These are phyloP conservation scores for Cordyceps tenuipes DNA, from an alignment of 2,329 filamentous ascomycete genomes.

Conservation along the genomic window DNA sequence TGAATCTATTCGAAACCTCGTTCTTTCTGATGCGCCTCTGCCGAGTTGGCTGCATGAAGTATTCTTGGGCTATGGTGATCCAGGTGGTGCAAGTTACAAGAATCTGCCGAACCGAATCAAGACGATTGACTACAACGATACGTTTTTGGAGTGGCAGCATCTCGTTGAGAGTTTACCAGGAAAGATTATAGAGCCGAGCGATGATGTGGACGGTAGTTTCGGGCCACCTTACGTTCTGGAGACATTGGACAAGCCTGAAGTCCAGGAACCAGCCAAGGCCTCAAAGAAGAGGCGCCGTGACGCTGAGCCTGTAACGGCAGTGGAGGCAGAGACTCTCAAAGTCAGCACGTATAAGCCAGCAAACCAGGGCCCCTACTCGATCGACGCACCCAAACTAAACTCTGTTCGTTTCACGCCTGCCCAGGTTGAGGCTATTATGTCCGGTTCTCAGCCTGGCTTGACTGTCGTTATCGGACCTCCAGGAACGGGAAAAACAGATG, in stretches of 20 bases:
- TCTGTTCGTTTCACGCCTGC: slow-evolving; percentile 79
- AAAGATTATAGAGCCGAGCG: slow-evolving; percentile 72
- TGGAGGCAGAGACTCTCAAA: slow-evolving; percentile 59
- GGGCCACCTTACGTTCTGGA: slow-evolving; percentile 83
- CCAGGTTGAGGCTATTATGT: slow-evolving; percentile 87
- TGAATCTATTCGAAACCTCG: slow-evolving; percentile 81
- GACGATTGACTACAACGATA: slow-evolving; percentile 84
- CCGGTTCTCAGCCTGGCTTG: slow-evolving; percentile 86
- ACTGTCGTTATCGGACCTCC: slow-evolving; percentile 92
- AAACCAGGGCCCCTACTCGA: slow-evolving; percentile 83
- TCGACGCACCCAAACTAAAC: slow-evolving; percentile 76
- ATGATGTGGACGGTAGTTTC: slow-evolving; percentile 64
- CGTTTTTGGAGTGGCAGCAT: slow-evolving; percentile 93
- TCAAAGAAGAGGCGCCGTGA: slow-evolving; percentile 86
- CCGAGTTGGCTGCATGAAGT: slow-evolving; percentile 93
- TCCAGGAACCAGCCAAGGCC: slow-evolving; percentile 45
- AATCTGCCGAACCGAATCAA: slow-evolving; percentile 69
- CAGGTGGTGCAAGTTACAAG: slow-evolving; percentile 77
- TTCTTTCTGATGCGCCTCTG: slow-evolving; percentile 75
- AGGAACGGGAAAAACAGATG: slow-evolving; percentile 97
- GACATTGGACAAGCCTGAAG: slow-evolving; percentile 45
- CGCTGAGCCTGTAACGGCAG: slow-evolving; percentile 56
- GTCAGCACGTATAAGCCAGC: slow-evolving; percentile 85
- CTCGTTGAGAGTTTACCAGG: slow-evolving; percentile 83
- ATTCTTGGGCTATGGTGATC: slow-evolving; percentile 95